Percentiles rank a stretch among this genome's conserved stretches.
Evolutionary conservation across 495 filamentous ascomycete species (phyloP).

Genomic region (Podospora tetraspora): DNA sequence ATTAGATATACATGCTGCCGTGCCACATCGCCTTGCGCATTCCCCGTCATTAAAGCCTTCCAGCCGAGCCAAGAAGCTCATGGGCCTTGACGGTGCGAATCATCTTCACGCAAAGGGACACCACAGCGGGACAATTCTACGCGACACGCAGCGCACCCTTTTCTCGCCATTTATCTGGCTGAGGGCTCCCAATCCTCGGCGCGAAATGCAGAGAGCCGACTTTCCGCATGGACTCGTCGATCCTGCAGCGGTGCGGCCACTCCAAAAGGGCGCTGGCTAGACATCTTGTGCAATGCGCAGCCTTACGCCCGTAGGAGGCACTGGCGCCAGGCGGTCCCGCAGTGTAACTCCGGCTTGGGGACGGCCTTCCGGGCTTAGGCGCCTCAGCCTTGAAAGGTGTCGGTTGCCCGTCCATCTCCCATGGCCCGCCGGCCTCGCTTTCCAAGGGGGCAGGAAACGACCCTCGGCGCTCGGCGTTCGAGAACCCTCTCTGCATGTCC

Average conservation of each 20-base stretch:
- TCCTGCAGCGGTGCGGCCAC: slow-evolving; percentile 32
- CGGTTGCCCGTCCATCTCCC: not conserved
- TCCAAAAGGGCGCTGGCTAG: slow-evolving; percentile 10
- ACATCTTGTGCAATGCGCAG: slow-evolving; percentile 15
- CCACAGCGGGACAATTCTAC: not conserved
- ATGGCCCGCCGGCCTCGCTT: not conserved
- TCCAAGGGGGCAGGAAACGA: not conserved
- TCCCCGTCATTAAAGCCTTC: not conserved
- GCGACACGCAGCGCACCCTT: not conserved
- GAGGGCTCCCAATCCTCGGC: not conserved
- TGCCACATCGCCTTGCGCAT: not conserved
- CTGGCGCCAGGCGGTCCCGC: slow-evolving; percentile 2
- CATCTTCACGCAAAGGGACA: not conserved
- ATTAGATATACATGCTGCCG: not conserved
- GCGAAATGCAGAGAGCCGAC: slow-evolving; percentile 23
- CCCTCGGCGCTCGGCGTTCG: not conserved
- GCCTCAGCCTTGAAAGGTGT: not conserved
- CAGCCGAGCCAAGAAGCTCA: not conserved
- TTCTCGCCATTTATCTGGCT: not conserved
- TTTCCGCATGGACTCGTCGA: slow-evolving; percentile 32
- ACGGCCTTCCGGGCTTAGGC: not conserved
- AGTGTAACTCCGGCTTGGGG: slow-evolving; percentile 14
- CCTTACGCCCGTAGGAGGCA: slow-evolving; percentile 31
- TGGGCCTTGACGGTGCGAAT: not conserved
- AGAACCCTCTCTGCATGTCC: not conserved